These are phyloP conservation scores for Martiniozyma asiatica DNA, from an alignment of 1,139 yeast genomes.

Conservation along the genomic window DNA sequence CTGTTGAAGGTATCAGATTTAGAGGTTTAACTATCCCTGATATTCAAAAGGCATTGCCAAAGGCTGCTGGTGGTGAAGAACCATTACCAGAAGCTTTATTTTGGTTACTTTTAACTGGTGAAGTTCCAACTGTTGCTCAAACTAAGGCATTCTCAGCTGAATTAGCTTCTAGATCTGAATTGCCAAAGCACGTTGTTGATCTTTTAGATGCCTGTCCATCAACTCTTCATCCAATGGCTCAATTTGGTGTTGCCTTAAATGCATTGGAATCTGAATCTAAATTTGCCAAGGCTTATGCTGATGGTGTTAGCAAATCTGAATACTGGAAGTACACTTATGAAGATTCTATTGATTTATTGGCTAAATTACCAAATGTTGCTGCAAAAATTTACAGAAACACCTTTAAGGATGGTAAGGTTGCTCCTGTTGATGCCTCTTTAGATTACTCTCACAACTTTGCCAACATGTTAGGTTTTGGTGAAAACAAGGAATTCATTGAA, in stretches of 20 bases:
- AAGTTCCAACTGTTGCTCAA: slow-evolving; percentile 71
- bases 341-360: slow-evolving; percentile 79
- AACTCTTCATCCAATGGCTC: slow-evolving; percentile 95
- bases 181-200: slow-evolving; percentile 80
- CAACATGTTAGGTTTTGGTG: slow-evolving; percentile 69
- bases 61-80: slow-evolving; percentile 77
- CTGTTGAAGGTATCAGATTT: slow-evolving; percentile 96
- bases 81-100: slow-evolving; percentile 88
- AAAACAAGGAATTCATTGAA: slow-evolving; percentile 71
- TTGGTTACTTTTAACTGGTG: slow-evolving; percentile 88
- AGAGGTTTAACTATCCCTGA: slow-evolving; percentile 98
- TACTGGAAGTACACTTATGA: slow-evolving; percentile 92
- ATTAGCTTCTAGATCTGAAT: slow-evolving; percentile 71
- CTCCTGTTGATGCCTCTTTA: slow-evolving; percentile 55
- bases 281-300: slow-evolving; percentile 84
- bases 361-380: slow-evolving; percentile 85
- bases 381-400: slow-evolving; percentile 90
- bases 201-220: slow-evolving; percentile 75
- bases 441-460: slow-evolving; percentile 94
- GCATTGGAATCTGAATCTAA: slow-evolving; percentile 85
- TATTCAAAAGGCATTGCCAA: slow-evolving; percentile 84
- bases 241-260: slow-evolving; percentile 83
- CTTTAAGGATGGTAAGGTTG: slow-evolving; percentile 76
- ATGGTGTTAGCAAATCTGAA: slow-evolving; percentile 75
- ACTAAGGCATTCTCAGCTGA: slow-evolving; percentile 67